Conservation (phyloP, 1,284 basidiomycete species). For the Psilocybe mexicana region DNA sequence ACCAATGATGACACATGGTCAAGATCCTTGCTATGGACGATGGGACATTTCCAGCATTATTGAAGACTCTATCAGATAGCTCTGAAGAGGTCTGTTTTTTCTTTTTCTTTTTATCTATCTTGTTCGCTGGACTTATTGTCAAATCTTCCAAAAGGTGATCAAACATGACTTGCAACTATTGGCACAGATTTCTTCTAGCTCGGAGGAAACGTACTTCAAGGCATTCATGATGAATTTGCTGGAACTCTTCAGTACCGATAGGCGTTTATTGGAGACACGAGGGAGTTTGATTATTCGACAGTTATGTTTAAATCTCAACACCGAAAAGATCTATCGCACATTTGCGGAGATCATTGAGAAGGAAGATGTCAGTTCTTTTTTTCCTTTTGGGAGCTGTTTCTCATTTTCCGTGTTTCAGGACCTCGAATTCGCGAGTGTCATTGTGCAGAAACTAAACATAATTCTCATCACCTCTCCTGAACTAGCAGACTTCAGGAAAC, state of each 20-base stretch:
- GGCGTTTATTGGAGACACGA: slow-evolving; percentile 86
- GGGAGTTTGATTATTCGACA: slow-evolving; percentile 97
- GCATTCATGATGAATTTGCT: slow-evolving; percentile 95
- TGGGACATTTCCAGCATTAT: slow-evolving; percentile 91
- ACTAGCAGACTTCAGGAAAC: slow-evolving; percentile 88
- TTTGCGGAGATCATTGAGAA: slow-evolving; percentile 98
- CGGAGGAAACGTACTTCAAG: slow-evolving; percentile 94
- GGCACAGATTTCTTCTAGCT: slow-evolving; percentile 93
- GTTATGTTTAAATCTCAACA: slow-evolving; percentile 91
- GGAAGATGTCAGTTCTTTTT: slow-evolving; percentile 73
- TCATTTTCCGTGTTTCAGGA: slow-evolving; percentile 52
- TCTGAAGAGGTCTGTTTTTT: slow-evolving; percentile 78
- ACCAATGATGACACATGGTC: background rate
- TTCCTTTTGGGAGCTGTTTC: background rate
- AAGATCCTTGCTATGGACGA: slow-evolving; percentile 96
- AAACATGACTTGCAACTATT: slow-evolving; percentile 95
- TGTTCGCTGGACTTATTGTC: background rate
- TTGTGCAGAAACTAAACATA: slow-evolving; percentile 96
- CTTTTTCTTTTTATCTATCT: no score
- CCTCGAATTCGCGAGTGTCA: slow-evolving; percentile 94
- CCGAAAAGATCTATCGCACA: slow-evolving; percentile 93
- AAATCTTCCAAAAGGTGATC: slow-evolving; percentile 64
- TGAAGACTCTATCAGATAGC: slow-evolving; percentile 95
- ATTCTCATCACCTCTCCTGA: slow-evolving; percentile 98
- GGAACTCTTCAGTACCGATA: slow-evolving; percentile 93